Conservation (phyloP, 805 yeast species). For the Candida cerambycidarum region DNA sequence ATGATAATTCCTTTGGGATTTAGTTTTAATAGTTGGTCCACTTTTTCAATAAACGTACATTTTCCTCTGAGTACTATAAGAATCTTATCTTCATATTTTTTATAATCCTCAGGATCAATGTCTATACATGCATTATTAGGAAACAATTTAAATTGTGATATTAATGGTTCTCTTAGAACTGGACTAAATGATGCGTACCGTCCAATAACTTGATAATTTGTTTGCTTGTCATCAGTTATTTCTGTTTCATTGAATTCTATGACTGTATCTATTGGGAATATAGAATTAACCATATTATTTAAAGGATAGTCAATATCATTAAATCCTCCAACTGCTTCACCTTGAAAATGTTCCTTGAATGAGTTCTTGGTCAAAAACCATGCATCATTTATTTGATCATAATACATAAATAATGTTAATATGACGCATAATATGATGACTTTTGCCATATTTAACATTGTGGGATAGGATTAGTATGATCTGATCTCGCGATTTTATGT, state of each 20-base stretch:
- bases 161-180: conserved; percentile 24
- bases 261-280: conserved; percentile 42
- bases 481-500: conserved; percentile 3
- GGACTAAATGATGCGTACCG: conserved; percentile 46
- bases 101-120: conserved; percentile 12
- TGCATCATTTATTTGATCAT: conserved; percentile 18
- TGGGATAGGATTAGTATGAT: background rate
- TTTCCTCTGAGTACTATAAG: conserved; percentile 45
- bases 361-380: conserved; percentile 25
- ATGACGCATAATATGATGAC: background rate
- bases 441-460: conserved; percentile 1
- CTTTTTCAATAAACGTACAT: conserved; percentile 56
- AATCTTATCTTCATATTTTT: conserved; percentile 23
- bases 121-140: conserved; percentile 31
- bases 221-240: background rate
- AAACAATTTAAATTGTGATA: conserved; percentile 25
- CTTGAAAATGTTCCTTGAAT: conserved; percentile 17
- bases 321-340: background rate
- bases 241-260: conserved; percentile 29
- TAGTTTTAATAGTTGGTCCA: conserved; percentile 39
- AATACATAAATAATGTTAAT: background rate
- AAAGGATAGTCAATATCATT: conserved; percentile 31
- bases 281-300: conserved; percentile 35
- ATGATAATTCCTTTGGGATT: conserved; percentile 53
- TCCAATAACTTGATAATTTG: conserved; percentile 23